phyloP scores from a whole-genome alignment of 345 rosid species.

The Lepidium africanum region DNA sequence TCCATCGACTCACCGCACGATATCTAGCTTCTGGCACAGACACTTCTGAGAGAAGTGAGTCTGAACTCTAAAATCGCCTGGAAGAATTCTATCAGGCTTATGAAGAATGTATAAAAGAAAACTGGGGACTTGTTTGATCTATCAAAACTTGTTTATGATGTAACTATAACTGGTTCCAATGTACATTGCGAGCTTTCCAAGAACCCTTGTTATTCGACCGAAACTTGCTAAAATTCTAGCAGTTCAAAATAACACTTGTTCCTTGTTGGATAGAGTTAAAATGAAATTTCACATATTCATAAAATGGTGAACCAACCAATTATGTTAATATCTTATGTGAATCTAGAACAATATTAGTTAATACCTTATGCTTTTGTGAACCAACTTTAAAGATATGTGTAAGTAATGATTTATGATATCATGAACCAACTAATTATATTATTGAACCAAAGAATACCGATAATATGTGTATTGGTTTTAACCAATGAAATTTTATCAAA shows the following conservation, averaged over 20 bases:
- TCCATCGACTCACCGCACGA: slow-evolving; percentile 3
- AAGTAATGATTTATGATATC: too few relatives aligned
- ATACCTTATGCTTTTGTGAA: too few relatives aligned
- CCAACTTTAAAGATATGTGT: too few relatives aligned
- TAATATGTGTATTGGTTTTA: too few relatives aligned
- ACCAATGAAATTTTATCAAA: not conserved
- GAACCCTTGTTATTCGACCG: not conserved
- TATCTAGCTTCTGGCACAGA: slow-evolving; percentile 26
- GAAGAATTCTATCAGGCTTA: slow-evolving; percentile 13
- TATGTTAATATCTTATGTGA: too few relatives aligned
- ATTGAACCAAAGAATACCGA: too few relatives aligned
- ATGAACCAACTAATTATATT: too few relatives aligned
- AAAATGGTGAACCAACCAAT: too few relatives aligned
- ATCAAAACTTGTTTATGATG: slow-evolving; percentile 25
- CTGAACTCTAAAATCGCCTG: slow-evolving; percentile 1
- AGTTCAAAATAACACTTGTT: not conserved
- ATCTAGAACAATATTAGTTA: not conserved
- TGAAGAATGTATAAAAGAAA: slow-evolving; percentile 27
- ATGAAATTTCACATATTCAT: not conserved
- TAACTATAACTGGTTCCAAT: slow-evolving; percentile 20
- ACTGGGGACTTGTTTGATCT: slow-evolving; percentile 20
- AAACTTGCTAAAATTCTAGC: not conserved
- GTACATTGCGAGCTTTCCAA: slow-evolving; percentile 23
- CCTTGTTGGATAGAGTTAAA: not conserved
- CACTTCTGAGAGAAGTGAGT: slow-evolving; percentile 18